A percentile compares a stretch with the other conserved stretches of the same genome.
phyloP scores from a whole-genome alignment of 2,329 filamentous ascomycete genomes.

The Paraconiothyrium sp. region DNA sequence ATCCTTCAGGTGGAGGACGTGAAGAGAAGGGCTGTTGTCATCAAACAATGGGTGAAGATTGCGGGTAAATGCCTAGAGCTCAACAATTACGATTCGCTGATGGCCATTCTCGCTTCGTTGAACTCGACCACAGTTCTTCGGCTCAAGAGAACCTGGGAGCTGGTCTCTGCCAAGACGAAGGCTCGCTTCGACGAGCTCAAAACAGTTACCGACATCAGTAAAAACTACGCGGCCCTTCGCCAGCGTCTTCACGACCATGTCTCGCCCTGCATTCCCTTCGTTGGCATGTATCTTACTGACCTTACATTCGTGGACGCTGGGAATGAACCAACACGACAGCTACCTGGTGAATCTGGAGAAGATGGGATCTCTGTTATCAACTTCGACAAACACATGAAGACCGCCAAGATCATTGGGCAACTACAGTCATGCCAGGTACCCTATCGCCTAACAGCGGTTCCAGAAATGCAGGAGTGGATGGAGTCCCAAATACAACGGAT shows the following conservation, averaged over 20 bases:
- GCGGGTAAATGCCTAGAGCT: slow-evolving; percentile 85
- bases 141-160: slow-evolving; percentile 90
- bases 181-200: slow-evolving; percentile 80
- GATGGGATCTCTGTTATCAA: slow-evolving; percentile 88
- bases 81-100: slow-evolving; percentile 94
- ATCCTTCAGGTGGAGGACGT: slow-evolving; percentile 88
- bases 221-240: slow-evolving; percentile 89
- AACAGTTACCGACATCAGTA: slow-evolving; percentile 84
- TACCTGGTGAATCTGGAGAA: slow-evolving; percentile 65
- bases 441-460: slow-evolving; percentile 82
- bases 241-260: slow-evolving; percentile 84
- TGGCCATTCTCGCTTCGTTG: slow-evolving; percentile 95
- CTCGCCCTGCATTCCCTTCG: slow-evolving; percentile 91
- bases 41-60: slow-evolving; percentile 99
- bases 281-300: slow-evolving; percentile 96
- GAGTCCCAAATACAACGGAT: slow-evolving; percentile 81
- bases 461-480: slow-evolving; percentile 94
- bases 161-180: slow-evolving; percentile 84
- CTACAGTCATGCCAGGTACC: slow-evolving; percentile 96
- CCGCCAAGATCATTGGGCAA: slow-evolving; percentile 93
- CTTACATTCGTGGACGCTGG: slow-evolving; percentile 95
- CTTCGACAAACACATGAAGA: slow-evolving; percentile 96
- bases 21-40: slow-evolving; percentile 87
- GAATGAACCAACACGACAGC: slow-evolving; percentile 84
- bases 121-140: slow-evolving; percentile 92